phyloP scores from a whole-genome alignment of 345 rosid genomes.

The Populus euphratica region DNA sequence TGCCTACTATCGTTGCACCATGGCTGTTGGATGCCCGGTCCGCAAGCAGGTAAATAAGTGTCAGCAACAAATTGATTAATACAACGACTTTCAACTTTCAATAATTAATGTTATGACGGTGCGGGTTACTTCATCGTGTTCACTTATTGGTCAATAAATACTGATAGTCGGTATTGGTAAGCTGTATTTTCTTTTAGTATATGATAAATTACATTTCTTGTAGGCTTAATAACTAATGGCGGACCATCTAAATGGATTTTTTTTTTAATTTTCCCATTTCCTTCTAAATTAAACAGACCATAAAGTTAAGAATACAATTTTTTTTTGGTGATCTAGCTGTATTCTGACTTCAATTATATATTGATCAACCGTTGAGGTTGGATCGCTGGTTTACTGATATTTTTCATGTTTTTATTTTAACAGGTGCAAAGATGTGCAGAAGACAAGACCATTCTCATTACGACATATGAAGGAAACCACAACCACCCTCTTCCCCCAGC shows the following conservation, averaged over 20 bases:
- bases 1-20: conserved; percentile 92
- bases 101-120: neutral
- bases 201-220: neutral
- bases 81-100: neutral
- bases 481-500: conserved; percentile 93
- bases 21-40: conserved; percentile 70
- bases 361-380: neutral
- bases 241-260: too few species aligned
- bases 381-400: neutral
- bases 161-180: neutral
- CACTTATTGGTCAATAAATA: neutral
- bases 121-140: neutral
- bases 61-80: neutral
- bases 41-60: conserved; percentile 69
- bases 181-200: neutral
- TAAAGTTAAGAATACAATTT: neutral
- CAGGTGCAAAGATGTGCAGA: conserved; percentile 94
- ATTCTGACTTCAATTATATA: neutral
- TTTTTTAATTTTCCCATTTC: neutral
- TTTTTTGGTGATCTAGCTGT: neutral
- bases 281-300: neutral
- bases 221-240: neutral
- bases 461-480: conserved; percentile 95
- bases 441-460: conserved; percentile 67
- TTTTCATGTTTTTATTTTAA: neutral